Conservation (phyloP, 495 filamentous ascomycete species). For the Annulohypoxylon bovei region DNA sequence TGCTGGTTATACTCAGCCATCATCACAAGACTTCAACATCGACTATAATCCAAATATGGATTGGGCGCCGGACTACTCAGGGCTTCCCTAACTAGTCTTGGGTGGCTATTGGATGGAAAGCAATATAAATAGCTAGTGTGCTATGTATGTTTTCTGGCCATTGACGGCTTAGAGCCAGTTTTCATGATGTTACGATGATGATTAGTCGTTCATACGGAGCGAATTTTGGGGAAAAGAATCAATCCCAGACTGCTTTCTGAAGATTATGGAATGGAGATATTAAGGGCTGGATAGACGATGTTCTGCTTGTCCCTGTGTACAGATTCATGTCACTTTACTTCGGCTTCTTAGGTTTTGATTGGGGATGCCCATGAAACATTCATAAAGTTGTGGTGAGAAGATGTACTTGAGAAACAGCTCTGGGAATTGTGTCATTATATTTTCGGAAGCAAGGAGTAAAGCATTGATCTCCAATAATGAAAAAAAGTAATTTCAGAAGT, state of each 20-base stretch:
- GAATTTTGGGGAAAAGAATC: slow-evolving; percentile 16
- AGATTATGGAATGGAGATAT: slow-evolving; percentile 7
- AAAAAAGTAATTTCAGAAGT: slow-evolving; percentile 2
- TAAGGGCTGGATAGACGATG: slow-evolving; percentile 22
- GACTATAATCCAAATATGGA: slow-evolving; percentile 47
- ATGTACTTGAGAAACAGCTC: slow-evolving; percentile 11
- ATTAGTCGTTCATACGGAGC: slow-evolving; percentile 19
- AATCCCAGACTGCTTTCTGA: slow-evolving; percentile 35
- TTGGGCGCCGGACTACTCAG: slow-evolving; percentile 52
- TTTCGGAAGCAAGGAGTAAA: slow-evolving; percentile 23
- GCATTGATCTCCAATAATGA: slow-evolving; percentile 28
- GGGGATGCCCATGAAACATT: slow-evolving; percentile 13
- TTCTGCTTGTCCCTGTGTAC: slow-evolving; percentile 36
- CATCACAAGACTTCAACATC: slow-evolving; percentile 54
- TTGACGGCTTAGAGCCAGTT: neutral
- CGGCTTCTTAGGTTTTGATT: slow-evolving; percentile 16
- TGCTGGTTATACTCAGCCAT: slow-evolving; percentile 53
- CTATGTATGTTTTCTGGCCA: slow-evolving; percentile 17
- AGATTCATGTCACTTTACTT: slow-evolving; percentile 30
- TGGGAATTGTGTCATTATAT: slow-evolving; percentile 11
- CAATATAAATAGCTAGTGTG: neutral
- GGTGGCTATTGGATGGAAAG: slow-evolving; percentile 29
- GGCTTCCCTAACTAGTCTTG: slow-evolving; percentile 36
- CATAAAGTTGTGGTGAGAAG: slow-evolving; percentile 8
- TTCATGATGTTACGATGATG: slow-evolving; percentile 46